Base-by-base conservation (phyloP, 2,329 filamentous ascomycete species). In the Colletotrichum tropicicola region DNA sequence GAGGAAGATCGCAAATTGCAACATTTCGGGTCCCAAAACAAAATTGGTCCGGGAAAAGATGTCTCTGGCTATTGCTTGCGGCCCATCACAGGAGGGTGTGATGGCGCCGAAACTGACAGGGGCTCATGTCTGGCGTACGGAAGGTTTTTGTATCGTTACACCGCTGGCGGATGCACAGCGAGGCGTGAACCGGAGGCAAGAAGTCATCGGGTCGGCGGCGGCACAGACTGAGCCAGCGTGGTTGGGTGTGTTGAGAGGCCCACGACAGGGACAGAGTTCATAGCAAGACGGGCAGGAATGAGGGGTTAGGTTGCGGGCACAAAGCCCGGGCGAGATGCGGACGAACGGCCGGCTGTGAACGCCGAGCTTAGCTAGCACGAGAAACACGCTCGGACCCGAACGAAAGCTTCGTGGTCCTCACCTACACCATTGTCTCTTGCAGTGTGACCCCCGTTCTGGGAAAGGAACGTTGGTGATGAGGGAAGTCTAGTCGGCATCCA, bases 1-100 rank as follows among this genome's bases (percentile, higher is more conserved):
- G 45, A 57, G 28, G 52, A 30, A 27, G 28, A 53, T 48, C 21
- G 63, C 47, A 66, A 64, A 58, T 66, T 66, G 63, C 39, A 64
- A 47, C 19, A 57, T 57, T 43, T 62, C 39, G 37, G 58, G 37
- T 53, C 15, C 39, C 32, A 48, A 53, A 41, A 28, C 23, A 51
- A 45, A 17, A 25, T 21, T 57, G 63, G 59, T 64, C 27, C 19
- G 63, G 59, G 37, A 65, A 64, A 52, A 57, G 17, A n/a, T n/a
- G n/a, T 21, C 7, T 27, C 37, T 53, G 45, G 45, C 25, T 66
- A 47, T 52, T 52, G 59, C 45, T 58, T 64, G 52, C 45, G 53
- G 51, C 59, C 27, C 53, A 64, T 53, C 45, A 47, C 12, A 28
- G 17, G 4, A n/a, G n/a, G 28, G 17, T 13, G 13, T 32, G 45